These are phyloP conservation scores for Neurospora sp. DNA, from an alignment of 495 filamentous ascomycete species.

Conservation along the genomic window DNA sequence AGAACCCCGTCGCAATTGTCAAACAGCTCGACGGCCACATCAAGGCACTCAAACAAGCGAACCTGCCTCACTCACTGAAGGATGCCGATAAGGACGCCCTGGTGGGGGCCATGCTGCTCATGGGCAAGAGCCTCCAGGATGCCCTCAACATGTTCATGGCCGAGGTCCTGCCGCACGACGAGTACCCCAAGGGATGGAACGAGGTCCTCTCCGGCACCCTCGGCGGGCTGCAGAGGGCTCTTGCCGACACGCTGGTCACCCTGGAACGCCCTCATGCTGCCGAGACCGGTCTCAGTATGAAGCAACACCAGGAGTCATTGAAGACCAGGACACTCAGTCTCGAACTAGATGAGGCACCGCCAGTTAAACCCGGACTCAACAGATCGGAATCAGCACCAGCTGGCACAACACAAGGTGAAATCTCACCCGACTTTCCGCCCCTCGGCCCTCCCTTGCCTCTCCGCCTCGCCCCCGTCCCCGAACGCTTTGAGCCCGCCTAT, in stretches of 20 bases:
- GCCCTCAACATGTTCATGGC: constrained; percentile 17
- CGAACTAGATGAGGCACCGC: not conserved
- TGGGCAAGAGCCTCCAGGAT: constrained; percentile 18
- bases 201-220: constrained; percentile 22
- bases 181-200: constrained; percentile 17
- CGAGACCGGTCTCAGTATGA: not conserved
- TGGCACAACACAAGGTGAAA: not conserved
- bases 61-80: constrained; percentile 8
- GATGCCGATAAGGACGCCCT: constrained; percentile 20
- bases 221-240: constrained; percentile 12
- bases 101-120: constrained; percentile 18
- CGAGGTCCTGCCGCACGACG: constrained; percentile 19
- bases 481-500: not conserved
- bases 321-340: not conserved
- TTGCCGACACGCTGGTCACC: constrained; percentile 8
- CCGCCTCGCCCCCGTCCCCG: not conserved
- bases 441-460: not conserved
- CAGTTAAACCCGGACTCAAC: not conserved
- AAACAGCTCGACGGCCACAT: constrained; percentile 16
- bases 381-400: not conserved
- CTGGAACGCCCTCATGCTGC: not conserved
- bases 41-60: constrained; percentile 10
- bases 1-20: constrained; percentile 15
- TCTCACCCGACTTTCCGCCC: not conserved
- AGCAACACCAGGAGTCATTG: not conserved